These are phyloP conservation scores for Rhodocollybia butyracea DNA, from an alignment of 768 basidiomycete species.

Conservation along the genomic window DNA sequence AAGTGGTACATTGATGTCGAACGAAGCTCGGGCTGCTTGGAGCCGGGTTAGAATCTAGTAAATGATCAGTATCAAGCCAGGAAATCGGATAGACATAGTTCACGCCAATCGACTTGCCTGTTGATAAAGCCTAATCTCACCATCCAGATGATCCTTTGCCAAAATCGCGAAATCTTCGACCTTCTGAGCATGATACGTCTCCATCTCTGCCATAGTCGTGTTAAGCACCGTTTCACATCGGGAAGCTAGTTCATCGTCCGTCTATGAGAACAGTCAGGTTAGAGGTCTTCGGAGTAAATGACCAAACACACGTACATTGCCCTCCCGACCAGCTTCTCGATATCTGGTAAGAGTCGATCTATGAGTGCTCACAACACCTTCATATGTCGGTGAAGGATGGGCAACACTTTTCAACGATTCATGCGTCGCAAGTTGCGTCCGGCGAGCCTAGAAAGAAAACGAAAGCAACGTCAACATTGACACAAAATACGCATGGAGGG, in stretches of 20 bases:
- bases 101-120: conserved; percentile 46
- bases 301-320: conserved; percentile 27
- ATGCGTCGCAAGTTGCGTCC: conserved; percentile 70
- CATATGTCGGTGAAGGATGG: conserved; percentile 71
- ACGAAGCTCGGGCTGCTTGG: conserved; percentile 45
- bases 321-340: conserved; percentile 40
- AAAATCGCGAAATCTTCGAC: conserved; percentile 61
- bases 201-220: conserved; percentile 86
- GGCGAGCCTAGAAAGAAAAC: conserved; percentile 50
- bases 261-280: conserved; percentile 27
- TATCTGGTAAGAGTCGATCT: conserved; percentile 65
- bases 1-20: too few species aligned
- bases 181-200: conserved; percentile 74
- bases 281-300: not conserved
- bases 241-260: conserved; percentile 61
- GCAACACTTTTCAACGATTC: conserved; percentile 74
- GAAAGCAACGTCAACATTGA: conserved; percentile 6
- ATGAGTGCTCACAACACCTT: conserved; percentile 77
- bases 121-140: conserved; percentile 74
- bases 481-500: not conserved
- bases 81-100: not conserved
- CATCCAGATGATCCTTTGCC: conserved; percentile 69
- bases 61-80: not conserved
- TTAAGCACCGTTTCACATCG: conserved; percentile 85
- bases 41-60: conserved; percentile 57